phyloP scores from a whole-genome alignment of 345 rosid genomes.

The Brassica juncea region DNA sequence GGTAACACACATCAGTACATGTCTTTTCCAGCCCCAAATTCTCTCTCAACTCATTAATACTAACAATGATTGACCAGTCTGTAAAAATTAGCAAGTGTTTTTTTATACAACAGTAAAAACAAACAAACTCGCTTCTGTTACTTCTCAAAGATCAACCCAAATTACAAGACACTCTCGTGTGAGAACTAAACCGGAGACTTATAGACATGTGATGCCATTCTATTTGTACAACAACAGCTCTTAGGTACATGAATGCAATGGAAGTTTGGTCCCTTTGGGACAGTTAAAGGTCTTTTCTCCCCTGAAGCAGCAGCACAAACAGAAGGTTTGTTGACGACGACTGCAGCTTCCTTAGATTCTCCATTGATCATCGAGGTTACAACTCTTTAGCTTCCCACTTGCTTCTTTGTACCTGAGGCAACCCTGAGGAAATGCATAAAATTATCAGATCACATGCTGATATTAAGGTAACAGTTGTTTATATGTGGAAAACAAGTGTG shows the following conservation, averaged over 20 bases:
- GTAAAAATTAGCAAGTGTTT: not conserved
- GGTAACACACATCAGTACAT: too few relatives aligned
- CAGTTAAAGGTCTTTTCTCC: constrained; percentile 48
- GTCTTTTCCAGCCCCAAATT: too few relatives aligned
- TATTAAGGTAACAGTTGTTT: not conserved
- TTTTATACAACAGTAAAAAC: constrained; percentile 3
- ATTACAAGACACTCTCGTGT: constrained; percentile 26
- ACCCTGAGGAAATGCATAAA: constrained; percentile 42
- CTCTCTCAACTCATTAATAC: too few relatives aligned
- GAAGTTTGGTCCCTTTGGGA: constrained; percentile 66
- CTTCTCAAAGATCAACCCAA: constrained; percentile 10
- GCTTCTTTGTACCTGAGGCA: constrained; percentile 40
- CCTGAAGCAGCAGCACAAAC: constrained; percentile 42
- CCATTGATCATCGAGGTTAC: constrained; percentile 29
- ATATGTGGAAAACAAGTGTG: not conserved
- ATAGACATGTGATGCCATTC: constrained; percentile 28
- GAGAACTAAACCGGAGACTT: not conserved
- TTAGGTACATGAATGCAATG: constrained; percentile 62
- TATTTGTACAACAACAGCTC: constrained; percentile 55
- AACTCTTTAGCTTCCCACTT: constrained; percentile 8
- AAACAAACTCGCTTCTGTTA: not conserved
- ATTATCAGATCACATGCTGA: not conserved
- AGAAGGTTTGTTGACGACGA: constrained; percentile 41
- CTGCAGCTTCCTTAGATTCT: constrained; percentile 39
- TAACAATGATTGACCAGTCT: not conserved